Evolutionary conservation across 208 protist species (phyloP), one percentile per base, ranked within the genome.

Genomic region (Trypanosoma boissoni): DNA sequence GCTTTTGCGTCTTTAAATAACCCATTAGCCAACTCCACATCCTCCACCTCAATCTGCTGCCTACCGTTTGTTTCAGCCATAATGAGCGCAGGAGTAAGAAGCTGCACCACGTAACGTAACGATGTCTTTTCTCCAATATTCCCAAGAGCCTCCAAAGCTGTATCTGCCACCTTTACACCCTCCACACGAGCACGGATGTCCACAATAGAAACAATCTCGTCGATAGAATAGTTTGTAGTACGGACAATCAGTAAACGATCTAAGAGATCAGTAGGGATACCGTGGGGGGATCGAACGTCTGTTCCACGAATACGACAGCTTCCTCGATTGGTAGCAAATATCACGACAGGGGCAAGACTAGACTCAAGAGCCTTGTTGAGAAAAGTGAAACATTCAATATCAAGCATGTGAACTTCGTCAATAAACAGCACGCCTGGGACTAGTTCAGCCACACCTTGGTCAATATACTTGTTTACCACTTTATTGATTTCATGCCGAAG

Each of bases 301-400:
- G 98, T 99, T 29, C 98, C 98, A 48, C 97, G 88, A 58, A 97
- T 96, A 45, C 80, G 86, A 76, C 87, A 98, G 43, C 96, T 94
- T 14, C 98, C 99, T 45, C 99, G 71, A 76, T 99, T 99, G 41
- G 99, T 99, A 32, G 99, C 99, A 68, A 99, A 99, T 58, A 99
- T 98, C 39, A 99, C 98, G 45, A 99, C 99, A 23, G 99, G 99
- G 18, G 99, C 98, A 3, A 99, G 78, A 0, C 94, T 97, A 1
- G 97, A 99, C 72, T 99, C 99, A 3, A 99, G 82, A 10, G 99
- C 99, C 48, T 99, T 96, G 85, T 99, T 99, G 0, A 99, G 83
- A 74, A 98, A 99, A 7, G 98, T 99, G 84, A 99, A 99, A 84
- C 98, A 99, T 83, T 99, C 99, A 61, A 99, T 98, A 77, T 99